phyloP scores from a whole-genome alignment of 1,284 basidiomycete genomes.

The Fomes fomentarius region DNA sequence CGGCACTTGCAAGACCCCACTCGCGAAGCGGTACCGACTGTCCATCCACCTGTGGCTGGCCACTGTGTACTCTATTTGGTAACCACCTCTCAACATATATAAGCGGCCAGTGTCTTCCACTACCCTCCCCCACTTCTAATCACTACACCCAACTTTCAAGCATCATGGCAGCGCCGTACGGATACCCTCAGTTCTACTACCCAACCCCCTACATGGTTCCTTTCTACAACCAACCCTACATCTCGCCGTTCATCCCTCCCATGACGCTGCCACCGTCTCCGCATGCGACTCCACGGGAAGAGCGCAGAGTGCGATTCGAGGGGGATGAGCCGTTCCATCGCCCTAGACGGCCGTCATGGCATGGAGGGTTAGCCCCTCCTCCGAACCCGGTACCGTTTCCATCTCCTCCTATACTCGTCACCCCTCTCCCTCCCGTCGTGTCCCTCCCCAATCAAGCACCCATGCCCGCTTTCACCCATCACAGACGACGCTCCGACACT shows the following conservation, averaged over 20 bases:
- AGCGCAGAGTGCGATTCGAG: slow-evolving; percentile 32
- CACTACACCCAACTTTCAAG: neutral
- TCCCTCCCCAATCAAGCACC: slow-evolving; percentile 19
- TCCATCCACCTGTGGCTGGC: no score
- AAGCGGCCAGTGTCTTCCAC: neutral
- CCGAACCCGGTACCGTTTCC: slow-evolving; percentile 33
- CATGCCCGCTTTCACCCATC: slow-evolving; percentile 20
- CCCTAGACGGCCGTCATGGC: slow-evolving; percentile 35
- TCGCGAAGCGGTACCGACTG: slow-evolving; percentile 9
- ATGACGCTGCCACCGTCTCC: slow-evolving; percentile 23
- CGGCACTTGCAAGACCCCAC: neutral
- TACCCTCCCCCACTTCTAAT: neutral
- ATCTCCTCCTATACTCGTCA: slow-evolving; percentile 32
- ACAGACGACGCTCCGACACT: slow-evolving; percentile 35
- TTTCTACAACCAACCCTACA: slow-evolving; percentile 29
- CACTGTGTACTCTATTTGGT: neutral
- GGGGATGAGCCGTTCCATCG: slow-evolving; percentile 27
- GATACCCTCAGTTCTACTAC: slow-evolving; percentile 29
- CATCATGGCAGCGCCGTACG: slow-evolving; percentile 26
- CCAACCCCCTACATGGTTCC: slow-evolving; percentile 34
- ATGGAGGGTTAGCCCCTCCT: slow-evolving; percentile 28
- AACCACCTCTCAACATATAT: slow-evolving; percentile 11
- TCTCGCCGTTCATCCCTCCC: slow-evolving; percentile 36
- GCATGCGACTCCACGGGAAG: slow-evolving; percentile 22
- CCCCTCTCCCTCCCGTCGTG: slow-evolving; percentile 28